A percentile compares a stretch with the other conserved stretches of the same genome.
Evolutionary conservation across 129 eudicot genomes (phyloP).

Genomic region (Ambrosia artemisiifolia): DNA sequence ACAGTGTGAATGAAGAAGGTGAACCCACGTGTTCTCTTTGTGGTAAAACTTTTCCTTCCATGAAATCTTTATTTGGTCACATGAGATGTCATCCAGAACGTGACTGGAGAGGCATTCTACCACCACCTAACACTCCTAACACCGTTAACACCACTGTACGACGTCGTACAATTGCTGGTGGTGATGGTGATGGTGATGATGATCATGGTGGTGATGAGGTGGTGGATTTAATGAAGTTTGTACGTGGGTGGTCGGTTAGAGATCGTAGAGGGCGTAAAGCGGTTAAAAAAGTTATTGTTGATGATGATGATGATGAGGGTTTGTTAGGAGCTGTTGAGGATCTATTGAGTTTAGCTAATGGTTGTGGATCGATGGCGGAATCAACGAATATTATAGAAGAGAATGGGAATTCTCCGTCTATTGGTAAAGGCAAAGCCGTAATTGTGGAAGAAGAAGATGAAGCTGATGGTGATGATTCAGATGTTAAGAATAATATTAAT

Average conservation of each 20-base stretch:
- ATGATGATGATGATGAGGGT: constrained; percentile 14
- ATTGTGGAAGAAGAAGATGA: not conserved
- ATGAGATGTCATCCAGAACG: constrained; percentile 81
- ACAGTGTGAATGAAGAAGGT: constrained; percentile 21
- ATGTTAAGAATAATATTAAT: not conserved
- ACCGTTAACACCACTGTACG: not conserved
- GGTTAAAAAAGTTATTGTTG: not conserved
- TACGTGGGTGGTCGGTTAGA: constrained; percentile 43
- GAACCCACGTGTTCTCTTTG: constrained; percentile 40
- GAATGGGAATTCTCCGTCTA: not conserved
- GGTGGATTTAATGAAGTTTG: constrained; percentile 28
- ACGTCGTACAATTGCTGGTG: not conserved
- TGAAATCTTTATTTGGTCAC: constrained; percentile 67
- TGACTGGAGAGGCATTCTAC: constrained; percentile 55
- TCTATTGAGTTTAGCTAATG: constrained; percentile 39
- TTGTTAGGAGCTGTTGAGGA: constrained; percentile 31
- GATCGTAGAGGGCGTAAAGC: constrained; percentile 36
- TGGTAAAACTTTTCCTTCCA: constrained; percentile 37
- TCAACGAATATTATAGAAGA: not conserved
- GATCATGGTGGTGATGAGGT: constrained; percentile 7
- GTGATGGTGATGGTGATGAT: not conserved
- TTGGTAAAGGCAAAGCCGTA: not conserved
- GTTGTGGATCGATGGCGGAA: constrained; percentile 11
- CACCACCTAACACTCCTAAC: constrained; percentile 26
- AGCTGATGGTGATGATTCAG: constrained; percentile 21